Evolutionary conservation across 208 protist species (phyloP).

Genomic region (Acanthamoeba comandoni): DNA sequence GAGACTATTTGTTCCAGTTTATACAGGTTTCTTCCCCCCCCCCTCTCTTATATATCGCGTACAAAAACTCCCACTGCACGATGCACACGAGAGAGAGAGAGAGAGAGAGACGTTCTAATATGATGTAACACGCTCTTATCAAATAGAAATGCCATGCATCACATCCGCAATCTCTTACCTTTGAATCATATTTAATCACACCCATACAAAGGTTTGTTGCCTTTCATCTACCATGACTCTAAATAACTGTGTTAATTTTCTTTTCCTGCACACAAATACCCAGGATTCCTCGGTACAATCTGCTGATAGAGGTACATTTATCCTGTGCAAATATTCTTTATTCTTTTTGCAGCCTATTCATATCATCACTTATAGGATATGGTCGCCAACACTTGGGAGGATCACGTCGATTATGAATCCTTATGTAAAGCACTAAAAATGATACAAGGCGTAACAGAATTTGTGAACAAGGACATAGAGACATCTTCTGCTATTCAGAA

Average conservation of each 20-base stretch:
- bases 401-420: constrained; percentile 53
- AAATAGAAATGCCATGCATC: constrained; percentile 13
- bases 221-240: too few relatives aligned
- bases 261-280: neutral
- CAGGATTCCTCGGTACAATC: constrained; percentile 59
- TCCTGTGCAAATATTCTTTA: too few relatives aligned
- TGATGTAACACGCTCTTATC: too few relatives aligned
- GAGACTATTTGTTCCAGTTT: constrained; percentile 30
- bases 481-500: constrained; percentile 51
- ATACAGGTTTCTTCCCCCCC: too few relatives aligned
- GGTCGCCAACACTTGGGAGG: constrained; percentile 65
- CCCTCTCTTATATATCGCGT: too few relatives aligned
- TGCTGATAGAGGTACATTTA: constrained; percentile 17
- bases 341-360: neutral
- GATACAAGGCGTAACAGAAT: constrained; percentile 59
- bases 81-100: too few relatives aligned
- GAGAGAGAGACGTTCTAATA: too few relatives aligned
- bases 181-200: constrained; percentile 46
- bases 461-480: constrained; percentile 70
- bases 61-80: too few relatives aligned
- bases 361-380: constrained; percentile 14
- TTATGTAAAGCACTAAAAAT: constrained; percentile 62
- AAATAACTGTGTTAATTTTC: neutral
- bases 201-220: constrained; percentile 36
- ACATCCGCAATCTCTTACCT: neutral